Percentiles rank a stretch among this genome's conserved stretches.
Evolutionary conservation across 1,139 yeast species (phyloP).

Genomic region (Hansenula sp.): DNA sequence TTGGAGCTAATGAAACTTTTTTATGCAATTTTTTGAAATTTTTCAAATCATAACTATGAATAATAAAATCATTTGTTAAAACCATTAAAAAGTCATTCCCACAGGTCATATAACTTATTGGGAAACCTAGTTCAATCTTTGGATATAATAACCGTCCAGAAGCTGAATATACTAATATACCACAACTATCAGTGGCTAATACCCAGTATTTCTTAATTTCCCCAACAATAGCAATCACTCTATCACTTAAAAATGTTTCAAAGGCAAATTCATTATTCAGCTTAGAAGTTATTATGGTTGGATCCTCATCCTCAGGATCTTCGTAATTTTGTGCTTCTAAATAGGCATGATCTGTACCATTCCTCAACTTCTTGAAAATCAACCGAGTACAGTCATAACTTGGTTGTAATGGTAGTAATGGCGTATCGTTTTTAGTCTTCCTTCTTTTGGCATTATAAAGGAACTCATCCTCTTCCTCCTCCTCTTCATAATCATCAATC

Average conservation of each 20-base stretch:
- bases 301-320: constrained; percentile 41
- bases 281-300: constrained; percentile 43
- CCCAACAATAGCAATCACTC: constrained; percentile 35
- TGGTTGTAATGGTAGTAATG: constrained; percentile 8
- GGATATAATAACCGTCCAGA: constrained; percentile 52
- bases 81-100: constrained; percentile 42
- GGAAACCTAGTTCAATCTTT: constrained; percentile 53
- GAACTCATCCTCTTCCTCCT: constrained; percentile 13
- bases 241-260: constrained; percentile 46
- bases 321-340: constrained; percentile 19
- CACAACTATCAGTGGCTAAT: constrained; percentile 64
- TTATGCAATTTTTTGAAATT: constrained; percentile 30
- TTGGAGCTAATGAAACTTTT: constrained; percentile 49
- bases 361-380: constrained; percentile 9
- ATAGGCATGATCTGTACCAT: constrained; percentile 22
- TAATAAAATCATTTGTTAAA: constrained; percentile 42
- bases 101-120: constrained; percentile 41
- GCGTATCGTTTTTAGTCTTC: constrained; percentile 3
- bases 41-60: constrained; percentile 47
- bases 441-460: constrained; percentile 5
- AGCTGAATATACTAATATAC: constrained; percentile 54
- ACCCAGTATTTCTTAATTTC: constrained; percentile 30
- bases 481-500: constrained; percentile 27
- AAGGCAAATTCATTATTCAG: constrained; percentile 39
- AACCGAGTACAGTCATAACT: constrained; percentile 11